Base-by-base conservation (phyloP, 306 rosid species). In the Quercus rubra region DNA sequence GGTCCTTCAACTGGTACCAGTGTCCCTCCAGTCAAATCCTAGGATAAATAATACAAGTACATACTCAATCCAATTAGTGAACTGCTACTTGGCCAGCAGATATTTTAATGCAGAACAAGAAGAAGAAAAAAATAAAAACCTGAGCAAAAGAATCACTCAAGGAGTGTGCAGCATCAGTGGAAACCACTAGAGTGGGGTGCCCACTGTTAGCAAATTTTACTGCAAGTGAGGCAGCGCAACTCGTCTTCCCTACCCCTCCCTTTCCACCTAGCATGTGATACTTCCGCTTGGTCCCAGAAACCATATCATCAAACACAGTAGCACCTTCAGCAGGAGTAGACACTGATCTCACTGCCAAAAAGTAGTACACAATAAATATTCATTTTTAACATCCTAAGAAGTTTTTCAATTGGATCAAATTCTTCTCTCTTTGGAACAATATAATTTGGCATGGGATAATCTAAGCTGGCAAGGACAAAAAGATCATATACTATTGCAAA, bases 81-180 rank as follows among this genome's bases (percentile, higher is more conserved):
- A 25, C 46, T 17, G 33, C 74, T 43, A 66, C 69, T 69, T 71
- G 80, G 38, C 25, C 41, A 71, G 33, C 67, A 74, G 70, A 76
- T 11, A 82, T 14, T 76, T 19, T 31, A 52, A 74, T 71, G 46
- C 62, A 80, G 52, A 83, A 76, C 46, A 59, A 74, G 61, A 43
- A 49, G 49, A 28, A 25, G 31, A 27, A 25, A 49, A 27, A 12
- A 5, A 55, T 11, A 66, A 43, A 21, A 86, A 95, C 99, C 98
- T 95, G 99, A 69, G 99, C 99, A 85, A 95, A 93, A 30, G 99
- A 95, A 91, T 93, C 98, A 69, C 99, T 95, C 91, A 93, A 87
- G 74, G 98, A 95, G 86, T 95, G 99, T 15, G 99, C 98, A 1
- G 99, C 98, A 87, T 95, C 99, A 56, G 98, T 95, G 59, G 99